Percentiles rank a stretch among this genome's conserved stretches.
Conservation (phyloP, 371 early-diverging fungal genomes). For the Gilbertella persicaria region DNA sequence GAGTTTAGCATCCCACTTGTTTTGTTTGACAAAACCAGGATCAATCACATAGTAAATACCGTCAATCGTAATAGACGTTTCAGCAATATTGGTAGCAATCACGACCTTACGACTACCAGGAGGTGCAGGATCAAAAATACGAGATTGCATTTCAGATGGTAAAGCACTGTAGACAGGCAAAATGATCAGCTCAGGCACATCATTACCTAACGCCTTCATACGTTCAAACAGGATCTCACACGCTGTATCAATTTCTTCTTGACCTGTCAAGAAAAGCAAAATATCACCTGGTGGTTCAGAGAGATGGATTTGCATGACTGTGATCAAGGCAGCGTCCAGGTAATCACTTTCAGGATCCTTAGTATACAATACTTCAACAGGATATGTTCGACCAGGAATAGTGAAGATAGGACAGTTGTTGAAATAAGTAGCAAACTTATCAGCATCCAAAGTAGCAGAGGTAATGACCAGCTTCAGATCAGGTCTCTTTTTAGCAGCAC, state of each 20-base stretch:
- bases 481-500: conserved; percentile 78
- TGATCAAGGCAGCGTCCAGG: conserved; percentile 89
- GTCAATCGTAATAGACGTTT: conserved; percentile 99
- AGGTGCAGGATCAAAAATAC: conserved; percentile 95
- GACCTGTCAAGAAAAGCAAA: conserved; percentile 97
- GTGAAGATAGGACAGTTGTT: conserved; percentile 94
- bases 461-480: conserved; percentile 96
- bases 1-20: conserved; percentile 91
- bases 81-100: conserved; percentile 99
- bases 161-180: conserved; percentile 95
- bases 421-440: conserved; percentile 91
- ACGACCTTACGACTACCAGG: conserved; percentile 93
- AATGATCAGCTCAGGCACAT: conserved; percentile 91
- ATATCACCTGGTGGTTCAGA: conserved; percentile 97
- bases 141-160: conserved; percentile 92
- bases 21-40: conserved; percentile 97
- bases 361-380: conserved; percentile 93
- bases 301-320: conserved; percentile 96
- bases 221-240: conserved; percentile 90
- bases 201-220: conserved; percentile 94
- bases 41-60: conserved; percentile 98
- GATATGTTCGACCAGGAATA: conserved; percentile 95
- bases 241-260: conserved; percentile 97
- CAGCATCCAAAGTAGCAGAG: conserved; percentile 97
- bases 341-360: conserved; percentile 96